phyloP scores from a whole-genome alignment of 176 grass and related monocot genomes.

The Bromus sterilis region DNA sequence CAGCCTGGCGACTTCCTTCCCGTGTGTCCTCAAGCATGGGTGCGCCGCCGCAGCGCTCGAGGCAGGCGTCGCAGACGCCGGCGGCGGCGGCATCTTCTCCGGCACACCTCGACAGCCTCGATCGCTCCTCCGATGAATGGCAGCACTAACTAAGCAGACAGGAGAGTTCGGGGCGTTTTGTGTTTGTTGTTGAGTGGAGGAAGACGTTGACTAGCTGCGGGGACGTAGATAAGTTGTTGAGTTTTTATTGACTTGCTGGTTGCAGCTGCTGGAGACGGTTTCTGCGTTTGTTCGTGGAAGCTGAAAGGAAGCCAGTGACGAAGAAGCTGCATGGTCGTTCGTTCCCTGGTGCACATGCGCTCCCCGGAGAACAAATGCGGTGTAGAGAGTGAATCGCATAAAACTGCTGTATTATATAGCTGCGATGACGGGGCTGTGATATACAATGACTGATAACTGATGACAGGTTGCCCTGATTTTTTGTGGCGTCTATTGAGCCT shows the following conservation, averaged over 20 bases:
- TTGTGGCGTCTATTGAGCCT: too few species aligned
- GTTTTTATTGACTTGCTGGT: background rate
- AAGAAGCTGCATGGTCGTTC: background rate
- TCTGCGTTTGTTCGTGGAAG: background rate
- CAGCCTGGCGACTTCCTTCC: slow-evolving; percentile 14
- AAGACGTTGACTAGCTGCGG: background rate
- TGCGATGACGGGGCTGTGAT: too few species aligned
- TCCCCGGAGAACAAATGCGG: background rate
- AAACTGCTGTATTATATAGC: too few species aligned
- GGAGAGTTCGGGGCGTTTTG: background rate
- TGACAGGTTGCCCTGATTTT: too few species aligned
- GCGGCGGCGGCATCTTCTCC: background rate
- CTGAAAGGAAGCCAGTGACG: background rate
- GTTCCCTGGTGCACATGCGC: background rate
- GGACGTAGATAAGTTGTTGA: background rate
- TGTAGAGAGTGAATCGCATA: too few species aligned
- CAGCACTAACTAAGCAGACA: too few species aligned
- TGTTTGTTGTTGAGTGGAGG: background rate
- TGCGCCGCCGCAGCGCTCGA: background rate
- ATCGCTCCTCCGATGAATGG: background rate
- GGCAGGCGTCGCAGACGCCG: background rate
- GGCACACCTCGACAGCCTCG: background rate
- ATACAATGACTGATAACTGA: too few species aligned
- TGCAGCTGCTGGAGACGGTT: background rate
- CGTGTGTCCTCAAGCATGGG: slow-evolving; percentile 23